Conservation (phyloP, 2,329 filamentous ascomycete species). For the Zymoseptoria brevis region DNA sequence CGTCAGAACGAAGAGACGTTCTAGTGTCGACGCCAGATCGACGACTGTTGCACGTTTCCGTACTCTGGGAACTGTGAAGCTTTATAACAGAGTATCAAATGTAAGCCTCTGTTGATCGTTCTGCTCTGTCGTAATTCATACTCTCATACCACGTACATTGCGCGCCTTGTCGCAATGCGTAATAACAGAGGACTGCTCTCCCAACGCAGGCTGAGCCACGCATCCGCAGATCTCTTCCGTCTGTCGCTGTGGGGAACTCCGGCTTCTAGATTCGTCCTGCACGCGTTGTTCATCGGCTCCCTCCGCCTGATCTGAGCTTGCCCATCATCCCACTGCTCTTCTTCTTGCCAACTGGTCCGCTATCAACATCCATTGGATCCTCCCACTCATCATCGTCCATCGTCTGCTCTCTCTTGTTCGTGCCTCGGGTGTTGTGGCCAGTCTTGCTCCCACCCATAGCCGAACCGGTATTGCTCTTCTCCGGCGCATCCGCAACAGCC, state of each 20-base stretch:
- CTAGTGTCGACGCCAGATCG: not conserved
- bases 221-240: not conserved
- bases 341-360: conserved; percentile 13
- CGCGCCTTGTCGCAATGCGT: not conserved
- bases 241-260: not conserved
- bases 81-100: not conserved
- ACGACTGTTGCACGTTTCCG: not conserved
- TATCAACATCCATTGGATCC: conserved; percentile 31
- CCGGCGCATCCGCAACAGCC: conserved; percentile 21
- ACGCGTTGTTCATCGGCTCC: not conserved
- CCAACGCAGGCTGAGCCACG: not conserved
- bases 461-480: conserved; percentile 12
- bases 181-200: not conserved
- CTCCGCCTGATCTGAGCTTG: not conserved
- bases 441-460: conserved; percentile 1
- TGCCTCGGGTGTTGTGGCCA: conserved; percentile 10
- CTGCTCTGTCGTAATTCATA: not conserved
- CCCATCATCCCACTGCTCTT: conserved; percentile 6
- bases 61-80: not conserved
- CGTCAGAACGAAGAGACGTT: not conserved
- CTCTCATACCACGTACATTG: not conserved
- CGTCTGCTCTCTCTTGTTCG: conserved; percentile 14
- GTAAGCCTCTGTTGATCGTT: not conserved
- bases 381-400: conserved; percentile 22
- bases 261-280: not conserved